Evolutionary conservation across 2,329 filamentous ascomycete genomes (phyloP).

Genomic region (Falciphora oryzae): DNA sequence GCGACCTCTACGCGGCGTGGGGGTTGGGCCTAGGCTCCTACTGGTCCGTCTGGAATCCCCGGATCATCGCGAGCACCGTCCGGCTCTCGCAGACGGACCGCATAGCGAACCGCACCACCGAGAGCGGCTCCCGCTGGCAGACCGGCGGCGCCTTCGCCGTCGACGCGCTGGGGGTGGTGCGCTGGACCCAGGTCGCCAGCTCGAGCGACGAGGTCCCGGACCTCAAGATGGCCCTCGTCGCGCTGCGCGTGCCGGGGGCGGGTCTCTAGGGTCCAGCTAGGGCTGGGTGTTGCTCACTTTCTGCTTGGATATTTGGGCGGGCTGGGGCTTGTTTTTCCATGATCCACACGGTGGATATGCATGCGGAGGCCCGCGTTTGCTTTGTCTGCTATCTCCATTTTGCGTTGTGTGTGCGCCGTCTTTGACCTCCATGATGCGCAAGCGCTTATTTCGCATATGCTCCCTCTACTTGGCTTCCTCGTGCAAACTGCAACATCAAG

Average conservation of each 20-base stretch:
- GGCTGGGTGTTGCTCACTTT: neutral
- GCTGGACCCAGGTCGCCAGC: slow-evolving; percentile 42
- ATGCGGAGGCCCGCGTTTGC: slow-evolving; percentile 3
- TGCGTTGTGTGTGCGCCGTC: neutral
- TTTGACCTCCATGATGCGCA: neutral
- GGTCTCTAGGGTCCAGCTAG: neutral
- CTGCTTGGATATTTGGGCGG: neutral
- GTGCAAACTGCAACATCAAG: neutral
- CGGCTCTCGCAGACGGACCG: slow-evolving; percentile 55
- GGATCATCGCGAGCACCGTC: slow-evolving; percentile 51
- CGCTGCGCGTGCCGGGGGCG: neutral
- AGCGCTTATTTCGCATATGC: neutral
- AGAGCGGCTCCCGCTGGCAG: slow-evolving; percentile 66
- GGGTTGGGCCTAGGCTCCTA: slow-evolving; percentile 56
- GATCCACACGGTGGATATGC: no score
- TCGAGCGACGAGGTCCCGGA: slow-evolving; percentile 49
- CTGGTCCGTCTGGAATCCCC: slow-evolving; percentile 57
- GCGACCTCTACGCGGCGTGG: slow-evolving; percentile 58
- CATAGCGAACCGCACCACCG: slow-evolving; percentile 60
- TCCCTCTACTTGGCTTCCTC: neutral
- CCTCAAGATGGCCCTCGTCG: slow-evolving; percentile 29
- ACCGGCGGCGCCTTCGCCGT: slow-evolving; percentile 59
- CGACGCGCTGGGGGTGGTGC: slow-evolving; percentile 44
- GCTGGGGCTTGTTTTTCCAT: neutral
- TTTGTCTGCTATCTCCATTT: neutral